phyloP scores from a whole-genome alignment of 176 grass and related monocot genomes.

The Tillandsia leiboldiana region DNA sequence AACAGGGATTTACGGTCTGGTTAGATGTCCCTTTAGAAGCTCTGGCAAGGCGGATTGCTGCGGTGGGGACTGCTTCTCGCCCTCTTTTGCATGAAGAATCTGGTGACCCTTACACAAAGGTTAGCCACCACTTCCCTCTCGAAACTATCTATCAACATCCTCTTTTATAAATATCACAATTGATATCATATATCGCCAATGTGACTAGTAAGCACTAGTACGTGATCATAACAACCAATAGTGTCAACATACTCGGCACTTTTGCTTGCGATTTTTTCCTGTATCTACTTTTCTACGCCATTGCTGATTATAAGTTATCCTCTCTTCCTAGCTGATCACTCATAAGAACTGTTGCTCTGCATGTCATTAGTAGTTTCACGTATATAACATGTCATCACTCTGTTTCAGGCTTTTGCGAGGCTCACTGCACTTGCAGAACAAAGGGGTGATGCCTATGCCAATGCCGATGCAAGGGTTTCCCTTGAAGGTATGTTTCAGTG shows the following conservation, averaged over 20 bases:
- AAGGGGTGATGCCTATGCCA: constrained; percentile 81
- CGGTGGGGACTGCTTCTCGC: constrained; percentile 88
- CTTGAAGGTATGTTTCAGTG: constrained; percentile 55
- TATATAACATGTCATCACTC: background rate
- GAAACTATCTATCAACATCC: too few relatives aligned
- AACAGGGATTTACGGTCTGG: constrained; percentile 81
- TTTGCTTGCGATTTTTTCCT: too few relatives aligned
- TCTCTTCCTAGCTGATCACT: background rate
- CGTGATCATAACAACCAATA: too few relatives aligned
- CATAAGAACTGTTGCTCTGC: background rate
- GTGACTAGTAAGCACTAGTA: too few relatives aligned
- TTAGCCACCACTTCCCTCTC: constrained; percentile 2
- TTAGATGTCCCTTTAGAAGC: constrained; percentile 94
- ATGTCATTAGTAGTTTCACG: background rate
- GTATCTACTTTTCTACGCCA: too few relatives aligned
- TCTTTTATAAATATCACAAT: too few relatives aligned
- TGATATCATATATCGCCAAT: too few relatives aligned
- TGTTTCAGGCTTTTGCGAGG: constrained; percentile 67
- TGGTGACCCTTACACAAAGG: constrained; percentile 91
- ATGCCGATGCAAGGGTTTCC: constrained; percentile 81
- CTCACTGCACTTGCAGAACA: constrained; percentile 72
- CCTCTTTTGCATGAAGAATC: constrained; percentile 90
- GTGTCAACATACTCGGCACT: too few relatives aligned
- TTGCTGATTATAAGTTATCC: too few relatives aligned
- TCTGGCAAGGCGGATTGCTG: constrained; percentile 83